phyloP scores from a whole-genome alignment of 2,329 filamentous ascomycete genomes.

The Exophiala mesophila region DNA sequence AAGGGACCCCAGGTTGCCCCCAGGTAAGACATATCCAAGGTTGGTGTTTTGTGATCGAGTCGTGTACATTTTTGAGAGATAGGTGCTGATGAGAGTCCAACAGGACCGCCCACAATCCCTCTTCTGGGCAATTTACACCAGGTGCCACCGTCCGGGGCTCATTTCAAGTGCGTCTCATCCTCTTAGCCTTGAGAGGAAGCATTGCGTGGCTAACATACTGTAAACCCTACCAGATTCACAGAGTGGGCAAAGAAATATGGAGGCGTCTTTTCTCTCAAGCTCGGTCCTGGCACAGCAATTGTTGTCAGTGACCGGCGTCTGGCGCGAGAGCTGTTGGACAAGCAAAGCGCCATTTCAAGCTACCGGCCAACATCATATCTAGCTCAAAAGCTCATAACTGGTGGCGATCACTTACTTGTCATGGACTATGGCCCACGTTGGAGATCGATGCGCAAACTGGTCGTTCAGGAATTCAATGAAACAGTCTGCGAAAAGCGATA shows the following conservation, averaged over 20 bases:
- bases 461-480: conserved; percentile 29
- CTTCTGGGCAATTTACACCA: conserved; percentile 29
- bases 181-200: too few relatives aligned
- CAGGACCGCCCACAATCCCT: conserved; percentile 38
- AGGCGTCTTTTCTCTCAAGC: conserved; percentile 38
- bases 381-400: conserved; percentile 6
- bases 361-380: conserved; percentile 32
- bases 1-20: not conserved
- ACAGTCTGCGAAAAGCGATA: conserved; percentile 29
- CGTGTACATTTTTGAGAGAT: too few relatives aligned
- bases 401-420: conserved; percentile 9
- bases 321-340: conserved; percentile 42
- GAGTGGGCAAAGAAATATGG: conserved; percentile 42
- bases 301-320: conserved; percentile 38
- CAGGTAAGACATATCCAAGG: too few relatives aligned
- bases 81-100: too few relatives aligned
- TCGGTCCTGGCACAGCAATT: conserved; percentile 36
- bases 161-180: conserved; percentile 34
- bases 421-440: conserved; percentile 13
- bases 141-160: conserved; percentile 30
- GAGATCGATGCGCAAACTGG: conserved; percentile 9
- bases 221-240: conserved; percentile 41
- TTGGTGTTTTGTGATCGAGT: too few relatives aligned
- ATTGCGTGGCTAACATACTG: too few relatives aligned
- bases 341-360: conserved; percentile 40